Evolutionary conservation across 192 early-diverging fungal genomes (phyloP).

Genomic region (Gonapodya sp.): DNA sequence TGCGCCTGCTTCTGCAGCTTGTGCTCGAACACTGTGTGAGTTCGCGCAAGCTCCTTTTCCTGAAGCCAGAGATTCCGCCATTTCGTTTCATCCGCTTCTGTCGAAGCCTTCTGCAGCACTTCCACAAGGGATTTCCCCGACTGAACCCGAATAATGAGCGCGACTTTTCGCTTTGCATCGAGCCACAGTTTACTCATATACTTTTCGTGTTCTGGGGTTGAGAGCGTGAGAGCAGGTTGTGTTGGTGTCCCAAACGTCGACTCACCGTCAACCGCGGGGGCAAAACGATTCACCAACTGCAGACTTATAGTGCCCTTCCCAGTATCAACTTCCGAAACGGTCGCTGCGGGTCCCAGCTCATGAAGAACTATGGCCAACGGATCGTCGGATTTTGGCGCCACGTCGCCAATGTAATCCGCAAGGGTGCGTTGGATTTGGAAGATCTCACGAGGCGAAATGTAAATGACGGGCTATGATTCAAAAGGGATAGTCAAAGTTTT

Average conservation of each 20-base stretch:
- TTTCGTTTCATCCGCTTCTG: neutral
- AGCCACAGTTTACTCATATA: neutral
- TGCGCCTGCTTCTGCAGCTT: neutral
- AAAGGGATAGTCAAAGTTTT: no score
- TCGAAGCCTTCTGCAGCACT: neutral
- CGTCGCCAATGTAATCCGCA: constrained; percentile 64
- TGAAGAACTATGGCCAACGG: constrained; percentile 53
- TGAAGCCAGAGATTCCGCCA: neutral
- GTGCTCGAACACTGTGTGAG: neutral
- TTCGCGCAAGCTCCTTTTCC: neutral
- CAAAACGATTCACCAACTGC: constrained; percentile 62
- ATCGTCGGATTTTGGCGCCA: constrained; percentile 55
- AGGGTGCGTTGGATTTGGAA: constrained; percentile 80
- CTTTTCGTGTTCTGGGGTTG: neutral
- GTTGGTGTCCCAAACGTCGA: neutral
- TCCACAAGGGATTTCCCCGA: neutral
- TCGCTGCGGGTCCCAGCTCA: constrained; percentile 54
- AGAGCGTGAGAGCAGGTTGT: neutral
- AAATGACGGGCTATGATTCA: constrained; percentile 56
- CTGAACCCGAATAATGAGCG: neutral
- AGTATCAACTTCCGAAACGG: constrained; percentile 26
- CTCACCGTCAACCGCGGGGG: constrained; percentile 11
- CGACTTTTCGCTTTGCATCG: constrained; percentile 2
- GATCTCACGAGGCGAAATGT: constrained; percentile 86
- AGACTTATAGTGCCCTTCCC: constrained; percentile 44